Evolutionary conservation across 2,329 filamentous ascomycete genomes (phyloP).

Genomic region (Periconia macrospinosa): DNA sequence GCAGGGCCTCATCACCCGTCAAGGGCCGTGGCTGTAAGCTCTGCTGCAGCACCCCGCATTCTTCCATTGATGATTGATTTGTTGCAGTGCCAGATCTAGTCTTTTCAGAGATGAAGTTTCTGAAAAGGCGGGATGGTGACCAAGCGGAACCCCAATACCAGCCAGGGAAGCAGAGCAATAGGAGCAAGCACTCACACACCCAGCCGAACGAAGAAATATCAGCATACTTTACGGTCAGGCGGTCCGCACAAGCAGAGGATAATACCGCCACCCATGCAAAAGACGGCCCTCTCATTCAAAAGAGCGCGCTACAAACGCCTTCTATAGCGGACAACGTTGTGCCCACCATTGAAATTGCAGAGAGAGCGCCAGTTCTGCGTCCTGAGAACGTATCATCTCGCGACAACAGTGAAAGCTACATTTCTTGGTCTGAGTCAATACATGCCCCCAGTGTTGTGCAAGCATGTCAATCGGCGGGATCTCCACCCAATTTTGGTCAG

Average conservation of each 20-base stretch:
- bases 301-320: conserved; percentile 9
- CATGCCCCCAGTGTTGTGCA: conserved; percentile 19
- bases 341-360: conserved; percentile 29
- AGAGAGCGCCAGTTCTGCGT: not conserved
- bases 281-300: conserved; percentile 3
- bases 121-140: conserved; percentile 41
- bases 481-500: conserved; percentile 12
- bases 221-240: conserved; percentile 46
- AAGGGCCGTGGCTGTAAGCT: conserved; percentile 47
- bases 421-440: conserved; percentile 49
- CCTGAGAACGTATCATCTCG: conserved; percentile 5
- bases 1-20: conserved; percentile 50
- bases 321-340: conserved; percentile 18
- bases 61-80: conserved; percentile 20
- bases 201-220: conserved; percentile 46
- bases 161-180: conserved; percentile 28
- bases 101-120: conserved; percentile 55
- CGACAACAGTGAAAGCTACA: conserved; percentile 37
- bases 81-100: conserved; percentile 53
- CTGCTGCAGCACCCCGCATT: conserved; percentile 10
- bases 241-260: conserved; percentile 26
- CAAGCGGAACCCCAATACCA: conserved; percentile 26
- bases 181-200: conserved; percentile 34
- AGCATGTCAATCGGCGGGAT: conserved; percentile 7
- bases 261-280: conserved; percentile 22